These are phyloP conservation scores for Aureoboletus auriporus DNA, from an alignment of 768 basidiomycete genomes.

Conservation along the genomic window DNA sequence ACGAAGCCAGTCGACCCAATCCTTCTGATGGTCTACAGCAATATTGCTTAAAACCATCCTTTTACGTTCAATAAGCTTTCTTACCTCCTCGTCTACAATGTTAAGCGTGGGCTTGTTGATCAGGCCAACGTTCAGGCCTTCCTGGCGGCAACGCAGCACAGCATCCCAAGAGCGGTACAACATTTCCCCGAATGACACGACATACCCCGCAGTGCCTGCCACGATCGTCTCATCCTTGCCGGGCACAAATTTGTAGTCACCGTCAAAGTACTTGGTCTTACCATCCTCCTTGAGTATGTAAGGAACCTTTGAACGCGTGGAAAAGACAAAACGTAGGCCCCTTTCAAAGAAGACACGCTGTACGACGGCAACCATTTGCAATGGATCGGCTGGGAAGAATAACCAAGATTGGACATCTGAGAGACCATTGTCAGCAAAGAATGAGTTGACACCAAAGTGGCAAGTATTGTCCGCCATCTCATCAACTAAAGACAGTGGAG, in stretches of 20 bases:
- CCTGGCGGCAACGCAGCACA: constrained; percentile 64
- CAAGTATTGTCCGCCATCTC: constrained; percentile 64
- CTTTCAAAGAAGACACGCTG: constrained; percentile 78
- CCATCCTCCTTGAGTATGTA: constrained; percentile 80
- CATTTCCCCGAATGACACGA: constrained; percentile 86
- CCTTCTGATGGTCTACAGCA: constrained; percentile 53
- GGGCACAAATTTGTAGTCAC: constrained; percentile 72
- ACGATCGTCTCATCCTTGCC: constrained; percentile 81
- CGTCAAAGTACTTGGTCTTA: constrained; percentile 58
- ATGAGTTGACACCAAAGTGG: constrained; percentile 75
- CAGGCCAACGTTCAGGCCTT: constrained; percentile 77
- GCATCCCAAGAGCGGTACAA: constrained; percentile 82
- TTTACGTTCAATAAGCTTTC: constrained; percentile 6
- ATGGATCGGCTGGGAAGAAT: constrained; percentile 85
- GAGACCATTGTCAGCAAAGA: constrained; percentile 88
- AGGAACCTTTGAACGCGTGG: constrained; percentile 86
- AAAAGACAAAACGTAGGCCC: constrained; percentile 83
- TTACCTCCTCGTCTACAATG: constrained; percentile 75
- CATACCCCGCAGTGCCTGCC: constrained; percentile 76
- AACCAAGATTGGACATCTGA: constrained; percentile 73
- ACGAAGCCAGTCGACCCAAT: constrained; percentile 75
- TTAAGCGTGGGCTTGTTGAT: constrained; percentile 86
- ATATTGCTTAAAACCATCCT: not conserved
- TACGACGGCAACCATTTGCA: constrained; percentile 77
- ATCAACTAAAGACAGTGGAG: constrained; percentile 42